phyloP scores from a whole-genome alignment of 768 basidiomycete genomes.

The Trametes coccinea region DNA sequence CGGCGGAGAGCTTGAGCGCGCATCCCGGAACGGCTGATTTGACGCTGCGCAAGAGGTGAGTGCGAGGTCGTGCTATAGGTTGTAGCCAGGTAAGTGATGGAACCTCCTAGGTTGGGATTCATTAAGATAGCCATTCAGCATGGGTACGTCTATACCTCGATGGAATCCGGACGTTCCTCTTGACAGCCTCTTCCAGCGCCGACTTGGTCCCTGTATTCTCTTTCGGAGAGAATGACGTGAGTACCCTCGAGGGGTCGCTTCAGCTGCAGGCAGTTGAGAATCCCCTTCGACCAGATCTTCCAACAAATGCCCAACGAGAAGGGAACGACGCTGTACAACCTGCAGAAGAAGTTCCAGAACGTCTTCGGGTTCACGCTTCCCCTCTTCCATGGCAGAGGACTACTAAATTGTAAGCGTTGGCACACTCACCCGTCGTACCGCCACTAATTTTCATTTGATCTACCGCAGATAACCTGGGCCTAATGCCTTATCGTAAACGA shows the following conservation, averaged over 20 bases:
- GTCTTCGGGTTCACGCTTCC: conserved; percentile 96
- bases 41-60: conserved; percentile 69
- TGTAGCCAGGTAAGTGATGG: not conserved
- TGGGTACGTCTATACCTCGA: conserved; percentile 50
- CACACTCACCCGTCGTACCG: not conserved
- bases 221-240: conserved; percentile 97
- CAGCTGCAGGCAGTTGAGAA: no score
- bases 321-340: conserved; percentile 80
- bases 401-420: conserved; percentile 79
- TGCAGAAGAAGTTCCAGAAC: conserved; percentile 91
- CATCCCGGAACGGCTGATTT: conserved; percentile 96
- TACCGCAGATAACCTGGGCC: conserved; percentile 82
- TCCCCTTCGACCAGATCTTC: conserved; percentile 67
- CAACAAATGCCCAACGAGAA: conserved; percentile 95
- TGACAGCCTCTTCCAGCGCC: conserved; percentile 54
- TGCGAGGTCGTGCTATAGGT: not conserved
- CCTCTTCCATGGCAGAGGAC: conserved; percentile 93
- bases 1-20: conserved; percentile 91
- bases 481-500: conserved; percentile 93
- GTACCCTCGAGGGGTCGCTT: conserved; percentile 27
- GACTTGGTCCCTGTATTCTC: conserved; percentile 97
- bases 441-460: not conserved
- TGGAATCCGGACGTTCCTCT: not conserved
- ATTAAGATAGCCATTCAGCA: conserved; percentile 92
- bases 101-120: conserved; percentile 71